Conservation (phyloP, 352 stramenopile genomes). For the Lagenidium giganteum region DNA sequence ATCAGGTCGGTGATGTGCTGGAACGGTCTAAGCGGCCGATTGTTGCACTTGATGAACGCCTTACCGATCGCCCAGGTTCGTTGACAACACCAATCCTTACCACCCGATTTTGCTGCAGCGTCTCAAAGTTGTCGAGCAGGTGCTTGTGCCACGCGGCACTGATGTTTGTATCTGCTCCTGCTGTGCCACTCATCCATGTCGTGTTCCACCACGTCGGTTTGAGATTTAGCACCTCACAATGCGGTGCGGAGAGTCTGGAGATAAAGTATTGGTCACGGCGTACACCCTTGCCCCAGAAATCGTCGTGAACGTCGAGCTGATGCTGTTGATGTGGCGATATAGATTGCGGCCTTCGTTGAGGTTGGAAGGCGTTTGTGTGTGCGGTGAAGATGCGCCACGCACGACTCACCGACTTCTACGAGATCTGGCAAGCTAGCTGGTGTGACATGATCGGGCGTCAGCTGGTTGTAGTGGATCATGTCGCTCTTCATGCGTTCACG, state of each 20-base stretch:
- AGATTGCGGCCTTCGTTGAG: slow-evolving; percentile 22
- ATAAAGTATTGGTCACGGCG: slow-evolving; percentile 19
- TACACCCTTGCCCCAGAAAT: slow-evolving; percentile 21
- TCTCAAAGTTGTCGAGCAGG: slow-evolving; percentile 27
- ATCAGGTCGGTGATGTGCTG: slow-evolving; percentile 26
- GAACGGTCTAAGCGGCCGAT: slow-evolving; percentile 13
- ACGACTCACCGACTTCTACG: slow-evolving; percentile 18
- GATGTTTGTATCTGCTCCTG: slow-evolving; percentile 3
- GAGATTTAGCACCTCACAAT: slow-evolving; percentile 33
- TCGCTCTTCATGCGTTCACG: slow-evolving; percentile 24
- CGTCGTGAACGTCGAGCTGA: slow-evolving; percentile 22
- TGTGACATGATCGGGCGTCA: slow-evolving; percentile 28
- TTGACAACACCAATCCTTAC: slow-evolving; percentile 17
- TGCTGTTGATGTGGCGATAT: slow-evolving; percentile 25
- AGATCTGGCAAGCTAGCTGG: slow-evolving; percentile 25
- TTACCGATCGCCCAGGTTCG: slow-evolving; percentile 19
- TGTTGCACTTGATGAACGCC: slow-evolving; percentile 22
- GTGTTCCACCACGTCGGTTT: slow-evolving; percentile 16
- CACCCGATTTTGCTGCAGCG: slow-evolving; percentile 8
- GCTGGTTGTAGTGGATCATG: slow-evolving; percentile 38
- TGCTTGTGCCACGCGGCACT: slow-evolving; percentile 18
- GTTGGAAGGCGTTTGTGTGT: slow-evolving; percentile 11
- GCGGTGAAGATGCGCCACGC: slow-evolving; percentile 17
- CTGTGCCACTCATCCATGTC: slow-evolving; percentile 6
- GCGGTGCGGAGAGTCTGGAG: slow-evolving; percentile 29